Evolutionary conservation across 192 early-diverging fungal species (phyloP).

Genomic region (Coemansia sp.): DNA sequence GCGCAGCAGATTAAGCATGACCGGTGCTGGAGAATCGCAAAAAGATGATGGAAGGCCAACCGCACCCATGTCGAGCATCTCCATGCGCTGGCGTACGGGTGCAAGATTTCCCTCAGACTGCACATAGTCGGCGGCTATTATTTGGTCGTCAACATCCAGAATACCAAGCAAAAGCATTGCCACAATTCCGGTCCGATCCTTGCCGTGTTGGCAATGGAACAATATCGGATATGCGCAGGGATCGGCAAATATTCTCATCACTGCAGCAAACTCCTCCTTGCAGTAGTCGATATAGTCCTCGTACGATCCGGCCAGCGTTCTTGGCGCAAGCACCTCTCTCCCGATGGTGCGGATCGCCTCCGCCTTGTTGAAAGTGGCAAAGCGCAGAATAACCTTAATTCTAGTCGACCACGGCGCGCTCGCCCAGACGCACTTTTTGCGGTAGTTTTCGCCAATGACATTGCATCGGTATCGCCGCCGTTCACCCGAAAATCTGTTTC

Average conservation of each 20-base stretch:
- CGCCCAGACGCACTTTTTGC: constrained; percentile 52
- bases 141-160: constrained; percentile 54
- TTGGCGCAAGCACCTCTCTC: constrained; percentile 45
- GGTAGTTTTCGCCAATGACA: constrained; percentile 53
- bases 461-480: constrained; percentile 52
- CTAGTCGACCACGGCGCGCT: constrained; percentile 48
- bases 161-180: constrained; percentile 58
- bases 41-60: constrained; percentile 57
- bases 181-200: constrained; percentile 67
- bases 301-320: constrained; percentile 57
- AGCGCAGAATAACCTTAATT: constrained; percentile 50
- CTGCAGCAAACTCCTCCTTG: constrained; percentile 54
- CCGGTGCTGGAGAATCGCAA: constrained; percentile 53
- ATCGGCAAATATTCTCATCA: constrained; percentile 56
- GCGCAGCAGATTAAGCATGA: constrained; percentile 40
- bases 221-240: constrained; percentile 59
- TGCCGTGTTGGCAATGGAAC: constrained; percentile 69
- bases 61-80: constrained; percentile 55
- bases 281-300: constrained; percentile 52
- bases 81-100: constrained; percentile 48
- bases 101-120: constrained; percentile 49
- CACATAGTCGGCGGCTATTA: constrained; percentile 61
- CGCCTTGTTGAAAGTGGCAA: constrained; percentile 52
- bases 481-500: constrained; percentile 38
- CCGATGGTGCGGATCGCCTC: constrained; percentile 54